Conservation (phyloP, 1,139 yeast genomes). For the Sugiyamaella grinbergsii region DNA sequence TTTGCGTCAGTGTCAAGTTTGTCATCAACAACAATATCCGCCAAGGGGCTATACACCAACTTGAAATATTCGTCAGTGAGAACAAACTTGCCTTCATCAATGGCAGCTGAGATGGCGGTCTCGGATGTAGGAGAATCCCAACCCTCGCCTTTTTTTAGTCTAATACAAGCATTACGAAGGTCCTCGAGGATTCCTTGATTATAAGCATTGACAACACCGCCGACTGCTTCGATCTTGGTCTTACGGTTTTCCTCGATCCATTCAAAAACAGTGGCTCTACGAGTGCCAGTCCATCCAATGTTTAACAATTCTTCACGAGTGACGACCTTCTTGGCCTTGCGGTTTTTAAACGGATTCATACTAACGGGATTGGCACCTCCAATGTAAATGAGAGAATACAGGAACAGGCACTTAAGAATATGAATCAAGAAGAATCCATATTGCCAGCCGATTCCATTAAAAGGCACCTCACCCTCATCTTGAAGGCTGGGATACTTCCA, state of each 20-base stretch:
- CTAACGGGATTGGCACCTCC: conserved; percentile 80
- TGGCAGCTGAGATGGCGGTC: conserved; percentile 17
- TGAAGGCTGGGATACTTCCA: conserved; percentile 34
- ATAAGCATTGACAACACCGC: conserved; percentile 80
- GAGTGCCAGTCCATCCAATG: conserved; percentile 93
- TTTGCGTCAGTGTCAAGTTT: conserved; percentile 29
- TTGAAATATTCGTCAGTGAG: conserved; percentile 35
- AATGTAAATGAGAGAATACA: conserved; percentile 60
- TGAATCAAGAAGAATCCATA: conserved; percentile 72
- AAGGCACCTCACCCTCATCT: conserved; percentile 35
- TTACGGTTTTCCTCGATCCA: conserved; percentile 74
- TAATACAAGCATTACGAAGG: conserved; percentile 60
- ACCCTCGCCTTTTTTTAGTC: conserved; percentile 78
- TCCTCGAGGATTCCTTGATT: conserved; percentile 66
- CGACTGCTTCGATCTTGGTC: conserved; percentile 62
- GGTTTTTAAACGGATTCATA: conserved; percentile 47
- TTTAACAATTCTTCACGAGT: conserved; percentile 58
- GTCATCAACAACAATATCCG: conserved; percentile 27
- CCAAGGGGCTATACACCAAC: conserved; percentile 32
- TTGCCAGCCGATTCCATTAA: conserved; percentile 57
- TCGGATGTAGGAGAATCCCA: conserved; percentile 43
- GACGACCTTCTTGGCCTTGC: conserved; percentile 41
- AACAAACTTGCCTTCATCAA: conserved; percentile 35
- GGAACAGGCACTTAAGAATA: conserved; percentile 56
- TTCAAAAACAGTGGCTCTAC: conserved; percentile 67